These are phyloP conservation scores for Bidens hawaiensis DNA, from an alignment of 140 eudicot species.

Conservation along the genomic window DNA sequence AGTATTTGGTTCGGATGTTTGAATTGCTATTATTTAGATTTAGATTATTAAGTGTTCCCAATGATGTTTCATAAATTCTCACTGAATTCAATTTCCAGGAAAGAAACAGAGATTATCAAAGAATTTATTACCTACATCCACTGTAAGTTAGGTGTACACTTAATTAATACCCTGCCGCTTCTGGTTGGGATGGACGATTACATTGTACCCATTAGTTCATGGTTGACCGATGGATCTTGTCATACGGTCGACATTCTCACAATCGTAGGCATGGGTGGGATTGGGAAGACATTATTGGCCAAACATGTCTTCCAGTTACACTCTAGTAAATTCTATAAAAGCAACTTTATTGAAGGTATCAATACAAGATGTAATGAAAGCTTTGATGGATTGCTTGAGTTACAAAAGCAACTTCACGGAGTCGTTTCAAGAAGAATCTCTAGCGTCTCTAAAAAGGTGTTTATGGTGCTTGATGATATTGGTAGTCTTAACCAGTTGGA, in stretches of 20 bases:
- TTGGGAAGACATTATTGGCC: too few relatives aligned
- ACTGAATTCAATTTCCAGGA: neutral
- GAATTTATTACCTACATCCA: neutral
- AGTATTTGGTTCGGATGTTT: too few relatives aligned
- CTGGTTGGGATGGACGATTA: neutral
- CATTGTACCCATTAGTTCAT: neutral
- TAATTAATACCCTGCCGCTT: neutral
- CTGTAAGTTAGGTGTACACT: neutral
- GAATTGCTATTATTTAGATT: too few relatives aligned
- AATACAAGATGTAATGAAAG: too few relatives aligned
- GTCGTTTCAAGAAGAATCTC: neutral
- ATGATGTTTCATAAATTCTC: too few relatives aligned
- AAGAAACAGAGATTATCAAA: neutral
- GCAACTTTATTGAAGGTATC: too few relatives aligned
- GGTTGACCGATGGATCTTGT: slow-evolving; percentile 5
- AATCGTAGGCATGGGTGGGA: neutral
- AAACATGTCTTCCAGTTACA: neutral
- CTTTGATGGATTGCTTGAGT: too few relatives aligned
- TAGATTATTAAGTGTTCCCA: too few relatives aligned
- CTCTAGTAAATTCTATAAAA: neutral
- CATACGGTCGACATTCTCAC: neutral
- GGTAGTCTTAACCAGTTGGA: too few relatives aligned
- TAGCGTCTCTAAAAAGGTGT: neutral
- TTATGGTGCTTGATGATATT: slow-evolving; percentile 28
- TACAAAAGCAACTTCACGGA: too few relatives aligned